Base-by-base conservation (phyloP, 192 early-diverging fungal genomes). In the Irineochytrium annulatum region DNA sequence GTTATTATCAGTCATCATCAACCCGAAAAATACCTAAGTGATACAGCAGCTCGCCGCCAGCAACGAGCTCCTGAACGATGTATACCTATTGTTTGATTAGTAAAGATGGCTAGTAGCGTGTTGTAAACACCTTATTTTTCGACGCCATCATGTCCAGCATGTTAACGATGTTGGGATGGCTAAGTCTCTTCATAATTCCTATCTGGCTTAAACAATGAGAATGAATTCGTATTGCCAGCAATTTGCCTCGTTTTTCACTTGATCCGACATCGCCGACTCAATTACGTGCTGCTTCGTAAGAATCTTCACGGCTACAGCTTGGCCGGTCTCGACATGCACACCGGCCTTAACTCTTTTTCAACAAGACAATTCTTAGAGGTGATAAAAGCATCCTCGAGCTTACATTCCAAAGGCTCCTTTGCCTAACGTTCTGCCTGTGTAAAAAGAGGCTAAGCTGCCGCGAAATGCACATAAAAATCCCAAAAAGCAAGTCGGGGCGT, bases 371-470 rank as follows among this genome's bases (percentile, higher is more conserved):
- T 5, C 13, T 49, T 5, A 49, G 24, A 49, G 26, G 24, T 24
- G 11, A 49, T 49, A 24, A 17, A 22, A 22, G 5, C 13, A 22
- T n/a, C n/a, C n/a, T 17, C 22, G 46, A 20, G 22, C 6, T 22
- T 17, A 49, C 46, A 22, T 49, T 49, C 46, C 46, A 49, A 49
- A 49, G 22, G 46, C 8, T 14, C 46, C 46, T 49, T 49, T 49
- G 17, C 46, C 46, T 8, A 49, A 24, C 5, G 46, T 49, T 22
- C 46, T 49, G 11, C 46, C 46, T 49, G 22, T n/a, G n/a, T 20
- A n/a, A n/a, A n/a, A n/a, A n/a, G n/a, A n/a, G n/a, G n/a, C n/a
- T n/a, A n/a, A n/a, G n/a, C n/a, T n/a, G n/a, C n/a, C n/a, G n/a
- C n/a, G n/a, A n/a, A n/a, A n/a, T n/a, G n/a, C n/a, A n/a, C n/a